Base-by-base conservation (phyloP, 371 early-diverging fungal genomes). In the Mortierella sp. region DNA sequence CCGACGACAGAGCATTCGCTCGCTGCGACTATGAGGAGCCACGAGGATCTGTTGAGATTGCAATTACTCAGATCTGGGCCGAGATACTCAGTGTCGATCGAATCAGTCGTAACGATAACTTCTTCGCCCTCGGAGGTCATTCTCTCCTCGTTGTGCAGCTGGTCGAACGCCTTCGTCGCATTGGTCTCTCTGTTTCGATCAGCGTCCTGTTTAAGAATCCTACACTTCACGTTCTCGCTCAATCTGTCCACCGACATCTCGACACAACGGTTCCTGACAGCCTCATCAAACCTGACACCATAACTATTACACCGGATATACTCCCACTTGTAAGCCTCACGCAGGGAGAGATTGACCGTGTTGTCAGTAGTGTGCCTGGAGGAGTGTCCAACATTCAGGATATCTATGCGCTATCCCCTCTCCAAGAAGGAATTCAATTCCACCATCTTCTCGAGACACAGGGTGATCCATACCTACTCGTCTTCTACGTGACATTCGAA, bases 371-470 rank as follows among this genome's bases (percentile, higher is more conserved):
- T 12, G 37, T 54, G 8, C 54, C 62, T 3, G 64, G 64, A 2
- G 64, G 57, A 9, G 14, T 52, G n/a, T n/a, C 45, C 45, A 64
- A 57, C 40, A 57, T 65, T 25, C 65, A 65, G 53, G 65, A 65
- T 40, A 63, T 63, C 21, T 63, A 63, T 28, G 41, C 51, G 0
- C 10, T 63, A 29, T 54, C 63, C 1, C 63, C 63, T 13, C 27
- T 63, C 0, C 64, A 64, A 28, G 64, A 64, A 24, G 64, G 57
- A 4, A 50, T 57, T n/a, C 28, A 57, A 28, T 65, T 65, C 46
- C 66, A 65, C 49, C 53, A 58, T 19, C 43, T 57, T 25, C 28
- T 57, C 45, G 44, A 52, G 3, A 1, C 40, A 5, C 40, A 51
- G 13, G 66, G 57, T 5, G 66, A 65, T 31, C 58, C 66, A 0